phyloP scores from a whole-genome alignment of 371 early-diverging fungal genomes.

The Mortierella sp. region DNA sequence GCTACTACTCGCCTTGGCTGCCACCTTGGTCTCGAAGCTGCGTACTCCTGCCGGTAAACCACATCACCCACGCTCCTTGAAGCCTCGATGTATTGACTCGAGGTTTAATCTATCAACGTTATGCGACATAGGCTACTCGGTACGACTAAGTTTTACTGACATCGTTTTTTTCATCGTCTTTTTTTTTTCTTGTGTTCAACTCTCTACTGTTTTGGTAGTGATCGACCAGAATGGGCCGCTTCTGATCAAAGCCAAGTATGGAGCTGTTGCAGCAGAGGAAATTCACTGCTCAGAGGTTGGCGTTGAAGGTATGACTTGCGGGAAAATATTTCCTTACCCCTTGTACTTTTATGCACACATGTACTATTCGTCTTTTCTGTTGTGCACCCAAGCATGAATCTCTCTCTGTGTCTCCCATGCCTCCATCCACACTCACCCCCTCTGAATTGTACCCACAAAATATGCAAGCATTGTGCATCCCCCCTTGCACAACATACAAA shows the following conservation, averaged over 20 bases:
- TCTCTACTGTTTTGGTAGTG: too few relatives aligned
- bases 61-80: neutral
- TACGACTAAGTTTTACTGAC: too few relatives aligned
- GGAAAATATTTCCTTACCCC: too few relatives aligned
- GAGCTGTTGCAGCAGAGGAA: conserved; percentile 91
- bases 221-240: conserved; percentile 22
- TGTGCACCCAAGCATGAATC: too few relatives aligned
- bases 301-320: conserved; percentile 77
- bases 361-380: too few relatives aligned
- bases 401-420: too few relatives aligned
- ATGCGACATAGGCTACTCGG: too few relatives aligned
- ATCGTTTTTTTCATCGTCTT: neutral
- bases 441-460: neutral
- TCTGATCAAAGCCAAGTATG: conserved; percentile 59
- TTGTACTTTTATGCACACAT: too few relatives aligned
- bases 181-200: neutral
- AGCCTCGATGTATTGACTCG: too few relatives aligned
- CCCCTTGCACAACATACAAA: neutral
- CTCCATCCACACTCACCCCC: neutral
- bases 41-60: conserved; percentile 20
- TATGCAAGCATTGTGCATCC: neutral
- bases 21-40: conserved; percentile 14
- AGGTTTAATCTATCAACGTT: too few relatives aligned
- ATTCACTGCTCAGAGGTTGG: conserved; percentile 86
- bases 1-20: conserved; percentile 19